A percentile compares a stretch with the other conserved stretches of the same genome.
Evolutionary conservation across 2,329 filamentous ascomycete genomes (phyloP).

Genomic region (Aphanocladium album): DNA sequence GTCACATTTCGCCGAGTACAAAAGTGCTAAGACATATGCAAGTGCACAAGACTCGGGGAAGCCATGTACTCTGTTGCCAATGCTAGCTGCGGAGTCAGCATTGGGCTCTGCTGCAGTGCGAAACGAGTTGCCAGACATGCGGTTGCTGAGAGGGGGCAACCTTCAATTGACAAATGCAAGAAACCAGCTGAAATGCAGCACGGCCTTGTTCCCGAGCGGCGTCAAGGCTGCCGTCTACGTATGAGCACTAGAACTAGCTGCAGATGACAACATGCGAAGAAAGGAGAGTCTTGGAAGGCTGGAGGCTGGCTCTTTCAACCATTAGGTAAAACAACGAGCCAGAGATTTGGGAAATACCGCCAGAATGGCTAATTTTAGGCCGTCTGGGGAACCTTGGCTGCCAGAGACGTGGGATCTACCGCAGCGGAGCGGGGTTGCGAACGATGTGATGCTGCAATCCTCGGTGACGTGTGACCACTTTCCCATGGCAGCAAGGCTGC

Average conservation of each 20-base stretch:
- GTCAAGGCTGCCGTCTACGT: background rate
- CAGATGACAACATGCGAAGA: background rate
- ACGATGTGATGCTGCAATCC: slow-evolving; percentile 8
- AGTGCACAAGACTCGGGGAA: background rate
- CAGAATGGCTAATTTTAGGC: background rate
- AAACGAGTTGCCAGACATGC: background rate
- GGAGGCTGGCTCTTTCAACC: background rate
- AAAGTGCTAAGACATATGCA: background rate
- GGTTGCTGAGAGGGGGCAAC: background rate
- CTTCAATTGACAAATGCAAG: background rate
- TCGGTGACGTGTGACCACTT: background rate
- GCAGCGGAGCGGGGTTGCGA: background rate
- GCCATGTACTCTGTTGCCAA: background rate
- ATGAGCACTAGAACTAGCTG: background rate
- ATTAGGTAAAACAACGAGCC: background rate
- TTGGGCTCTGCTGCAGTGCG: background rate
- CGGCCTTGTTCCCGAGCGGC: background rate
- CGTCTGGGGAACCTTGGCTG: background rate
- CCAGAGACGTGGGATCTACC: background rate
- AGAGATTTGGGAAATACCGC: background rate
- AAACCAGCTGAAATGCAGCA: background rate
- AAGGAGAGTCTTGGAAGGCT: background rate
- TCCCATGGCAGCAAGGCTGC: background rate
- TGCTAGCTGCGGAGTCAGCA: background rate
- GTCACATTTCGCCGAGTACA: background rate